Percentiles rank a stretch among this genome's conserved stretches.
phyloP scores from a whole-genome alignment of 768 basidiomycete genomes.

The Tulasnella sp. region DNA sequence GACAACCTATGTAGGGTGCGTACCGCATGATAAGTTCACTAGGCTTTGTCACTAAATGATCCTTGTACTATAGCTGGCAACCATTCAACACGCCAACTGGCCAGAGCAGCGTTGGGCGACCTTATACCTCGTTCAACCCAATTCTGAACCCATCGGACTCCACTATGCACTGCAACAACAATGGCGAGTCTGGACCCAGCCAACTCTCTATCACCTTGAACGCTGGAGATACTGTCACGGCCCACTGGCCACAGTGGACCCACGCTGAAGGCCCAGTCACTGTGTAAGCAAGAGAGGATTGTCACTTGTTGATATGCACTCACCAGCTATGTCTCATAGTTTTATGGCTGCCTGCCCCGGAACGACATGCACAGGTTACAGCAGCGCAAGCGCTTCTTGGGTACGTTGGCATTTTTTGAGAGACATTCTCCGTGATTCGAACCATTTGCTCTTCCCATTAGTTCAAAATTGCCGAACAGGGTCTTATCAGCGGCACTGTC shows the following conservation, averaged over 20 bases:
- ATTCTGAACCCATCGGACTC: neutral
- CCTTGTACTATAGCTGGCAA: neutral
- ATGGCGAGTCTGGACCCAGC: slow-evolving; percentile 25
- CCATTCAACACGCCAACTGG: no score
- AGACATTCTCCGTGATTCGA: no score
- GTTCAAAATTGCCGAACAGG: slow-evolving; percentile 15
- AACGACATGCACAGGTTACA: slow-evolving; percentile 8
- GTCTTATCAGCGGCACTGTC: slow-evolving; percentile 15
- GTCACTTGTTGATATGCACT: neutral
- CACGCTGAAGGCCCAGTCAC: no score
- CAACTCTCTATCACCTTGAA: no score
- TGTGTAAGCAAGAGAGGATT: no score
- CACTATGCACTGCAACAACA: slow-evolving; percentile 26
- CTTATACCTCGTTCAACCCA: neutral
- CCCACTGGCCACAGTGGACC: no score
- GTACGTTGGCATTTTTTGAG: no score
- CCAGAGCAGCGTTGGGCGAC: neutral
- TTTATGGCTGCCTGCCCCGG: slow-evolving; percentile 8
- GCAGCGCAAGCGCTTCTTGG: slow-evolving; percentile 5
- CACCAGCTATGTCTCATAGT: neutral
- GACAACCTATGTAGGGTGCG: slow-evolving; percentile 14
- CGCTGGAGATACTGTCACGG: no score
- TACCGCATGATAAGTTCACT: neutral
- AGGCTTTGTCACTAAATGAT: neutral
- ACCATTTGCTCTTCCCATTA: no score